Evolutionary conservation across 208 protist species (phyloP), one percentile per base, ranked within the genome.

Genomic region (Leishmania amazonensis): DNA sequence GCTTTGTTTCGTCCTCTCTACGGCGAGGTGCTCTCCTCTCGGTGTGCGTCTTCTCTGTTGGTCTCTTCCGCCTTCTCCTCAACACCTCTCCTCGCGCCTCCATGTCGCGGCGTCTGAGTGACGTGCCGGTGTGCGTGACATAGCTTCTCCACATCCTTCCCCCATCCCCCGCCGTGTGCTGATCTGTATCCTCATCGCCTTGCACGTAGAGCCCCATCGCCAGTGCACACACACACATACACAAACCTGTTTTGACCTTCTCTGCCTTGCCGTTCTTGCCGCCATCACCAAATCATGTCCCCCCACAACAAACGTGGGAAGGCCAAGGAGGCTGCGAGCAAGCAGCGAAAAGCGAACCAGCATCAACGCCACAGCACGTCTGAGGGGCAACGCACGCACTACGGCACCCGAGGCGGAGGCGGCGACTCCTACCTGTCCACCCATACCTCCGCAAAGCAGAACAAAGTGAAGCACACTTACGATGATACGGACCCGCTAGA

Each of bases 231-330:
- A 47, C 42, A 58, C n/a, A 75, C 7, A 17, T n/a, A 76, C n/a
- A 57, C n/a, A 57, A 19, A 21, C 24, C n/a, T 40, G 31, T 9
- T 62, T 24, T 62, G 31, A n/a, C 11, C 51, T 57, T 53, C 73
- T 76, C 38, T 15, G n/a, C 73, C 13, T 76, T 19, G 28, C 45
- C 11, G 42, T 40, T 13, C 70, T 51, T 51, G 70, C 28, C 31
- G 42, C 51, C 7, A 74, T 53, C 42, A 17, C 0, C 31, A 28
- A n/a, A 28, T 19, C 57, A 89, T 88, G 84, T 62, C 85, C 58
- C 83, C 85, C 2, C 94, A 97, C 82, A 97, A 95, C 81, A 94
- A 91, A 71, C 90, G 94, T 70, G 87, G 90, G 47, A 96, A 95
- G 87, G 94, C 90, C 2, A 91, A 94, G 53, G 86, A 87, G 53